These are phyloP conservation scores for Beta vulgaris DNA, from an alignment of 148 eudicot genomes.

Conservation along the genomic window DNA sequence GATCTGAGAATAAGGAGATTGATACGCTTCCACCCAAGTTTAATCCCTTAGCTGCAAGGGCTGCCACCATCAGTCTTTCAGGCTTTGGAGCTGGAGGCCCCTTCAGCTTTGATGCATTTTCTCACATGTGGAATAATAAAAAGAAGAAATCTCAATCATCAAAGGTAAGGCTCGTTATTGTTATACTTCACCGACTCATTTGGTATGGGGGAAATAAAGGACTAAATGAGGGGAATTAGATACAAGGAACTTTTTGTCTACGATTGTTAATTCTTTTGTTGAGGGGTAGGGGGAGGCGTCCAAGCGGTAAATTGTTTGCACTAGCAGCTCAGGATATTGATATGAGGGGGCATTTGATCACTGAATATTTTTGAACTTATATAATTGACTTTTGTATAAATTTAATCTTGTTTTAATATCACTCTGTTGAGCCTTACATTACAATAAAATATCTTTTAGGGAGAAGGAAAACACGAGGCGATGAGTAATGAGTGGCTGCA, in stretches of 20 bases:
- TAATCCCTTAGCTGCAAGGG: constrained; percentile 94
- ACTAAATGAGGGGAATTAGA: too few species aligned
- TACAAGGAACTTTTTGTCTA: too few species aligned
- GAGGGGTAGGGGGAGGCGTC: background rate
- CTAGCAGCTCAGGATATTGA: background rate
- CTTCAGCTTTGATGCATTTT: constrained; percentile 84
- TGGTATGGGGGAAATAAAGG: background rate
- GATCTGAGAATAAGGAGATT: constrained; percentile 44
- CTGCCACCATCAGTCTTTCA: constrained; percentile 89
- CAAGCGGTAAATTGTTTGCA: too few species aligned
- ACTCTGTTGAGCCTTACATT: constrained; percentile 3
- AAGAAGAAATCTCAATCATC: constrained; percentile 55
- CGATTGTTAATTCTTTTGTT: too few species aligned
- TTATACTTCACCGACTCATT: background rate
- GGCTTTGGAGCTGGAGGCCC: constrained; percentile 73
- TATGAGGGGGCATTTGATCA: background rate
- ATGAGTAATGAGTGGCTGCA: constrained; percentile 84
- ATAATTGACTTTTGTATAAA: background rate
- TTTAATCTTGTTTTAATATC: background rate
- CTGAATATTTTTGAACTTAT: background rate
- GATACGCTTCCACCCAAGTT: constrained; percentile 56
- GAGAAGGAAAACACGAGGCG: constrained; percentile 73
- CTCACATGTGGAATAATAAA: constrained; percentile 63
- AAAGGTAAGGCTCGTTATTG: constrained; percentile 43
- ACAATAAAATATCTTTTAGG: constrained; percentile 36